Evolutionary conservation across 306 rosid species (phyloP), one percentile per base, ranked within the genome.

Genomic region (Gastrolobium bilobum): DNA sequence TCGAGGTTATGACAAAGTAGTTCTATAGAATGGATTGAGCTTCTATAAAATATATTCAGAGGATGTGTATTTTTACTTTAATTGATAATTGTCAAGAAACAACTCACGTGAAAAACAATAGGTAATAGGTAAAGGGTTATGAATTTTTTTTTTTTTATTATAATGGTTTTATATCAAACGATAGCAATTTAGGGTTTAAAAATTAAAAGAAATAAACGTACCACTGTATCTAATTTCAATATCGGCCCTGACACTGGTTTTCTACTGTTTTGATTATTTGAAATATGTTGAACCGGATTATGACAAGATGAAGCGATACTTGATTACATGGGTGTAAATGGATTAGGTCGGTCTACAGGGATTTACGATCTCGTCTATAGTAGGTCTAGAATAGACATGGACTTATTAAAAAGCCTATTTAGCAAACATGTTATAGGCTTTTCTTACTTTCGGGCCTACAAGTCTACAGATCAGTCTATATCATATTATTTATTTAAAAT

Each of bases 61-160:
- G 3, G 13, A 53, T 20, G 14, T 11, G 7, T 29, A 4, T 67
- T 30, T 5, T 5, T 10, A 26, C 40, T 38, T 42, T 4, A 30
- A 53, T 59, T 6, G 14, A 73, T 73, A 39, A 13, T 73, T 13
- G 56, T 50, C 29, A n/a, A 50, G 56, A 50, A 50, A 6, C n/a
- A 50, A 50, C 56, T 14, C 26, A 7, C 56, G 2, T 47, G 11
- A 47, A 47, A 10, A 10, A n/a, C 11, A 10, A 4, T 20, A 47
- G 15, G 14, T 47, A 14, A 47, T 47, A 47, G 2, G 5, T 10
- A 14, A 47, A 47, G 53, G 11, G 14, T 47, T 0, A 10, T 47
- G 53, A 47, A 11, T 20, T 20, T 10, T 5, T 10, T 47, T 47
- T 47, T 47, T 10, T 10, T 10, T 47, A 10, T 47, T 50, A 50